Evolutionary conservation across 106 monocot genomes (phyloP).

Genomic region (Apostasia shenzhenica): DNA sequence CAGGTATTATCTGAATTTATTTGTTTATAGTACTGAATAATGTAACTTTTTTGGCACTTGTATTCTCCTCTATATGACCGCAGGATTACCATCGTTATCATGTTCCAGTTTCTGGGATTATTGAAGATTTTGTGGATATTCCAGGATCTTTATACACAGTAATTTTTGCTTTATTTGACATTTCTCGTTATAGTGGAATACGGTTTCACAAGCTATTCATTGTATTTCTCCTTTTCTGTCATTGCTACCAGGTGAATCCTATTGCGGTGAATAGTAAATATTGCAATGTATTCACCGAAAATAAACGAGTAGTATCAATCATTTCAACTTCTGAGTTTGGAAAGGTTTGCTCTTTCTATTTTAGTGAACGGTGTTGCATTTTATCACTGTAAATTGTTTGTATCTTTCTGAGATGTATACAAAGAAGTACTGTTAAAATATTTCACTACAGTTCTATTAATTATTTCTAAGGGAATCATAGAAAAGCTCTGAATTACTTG

Average conservation of each 20-base stretch:
- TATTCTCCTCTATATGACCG: conserved; percentile 3
- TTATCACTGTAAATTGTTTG: background rate
- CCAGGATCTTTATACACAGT: conserved; percentile 70
- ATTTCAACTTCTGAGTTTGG: conserved; percentile 69
- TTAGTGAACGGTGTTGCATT: background rate
- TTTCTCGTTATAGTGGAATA: background rate
- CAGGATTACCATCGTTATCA: conserved; percentile 88
- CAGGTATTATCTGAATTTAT: conserved; percentile 28
- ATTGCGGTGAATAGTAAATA: conserved; percentile 81
- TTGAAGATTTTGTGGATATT: conserved; percentile 56
- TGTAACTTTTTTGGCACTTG: background rate
- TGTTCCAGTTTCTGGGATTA: conserved; percentile 65
- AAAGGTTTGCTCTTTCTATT: conserved; percentile 40
- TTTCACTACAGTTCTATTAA: too few species aligned
- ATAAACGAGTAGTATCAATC: conserved; percentile 63
- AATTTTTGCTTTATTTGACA: background rate
- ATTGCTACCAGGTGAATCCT: conserved; percentile 56
- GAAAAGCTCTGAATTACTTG: too few species aligned
- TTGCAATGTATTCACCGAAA: conserved; percentile 82
- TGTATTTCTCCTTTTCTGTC: background rate
- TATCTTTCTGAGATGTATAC: background rate
- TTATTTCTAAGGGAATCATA: background rate
- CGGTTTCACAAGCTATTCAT: background rate
- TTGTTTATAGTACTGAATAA: background rate
- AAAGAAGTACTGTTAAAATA: too few species aligned